Percentiles rank a stretch among this genome's conserved stretches.
Conservation (phyloP, 2,329 filamentous ascomycete species). For the Penicillium expansum region DNA sequence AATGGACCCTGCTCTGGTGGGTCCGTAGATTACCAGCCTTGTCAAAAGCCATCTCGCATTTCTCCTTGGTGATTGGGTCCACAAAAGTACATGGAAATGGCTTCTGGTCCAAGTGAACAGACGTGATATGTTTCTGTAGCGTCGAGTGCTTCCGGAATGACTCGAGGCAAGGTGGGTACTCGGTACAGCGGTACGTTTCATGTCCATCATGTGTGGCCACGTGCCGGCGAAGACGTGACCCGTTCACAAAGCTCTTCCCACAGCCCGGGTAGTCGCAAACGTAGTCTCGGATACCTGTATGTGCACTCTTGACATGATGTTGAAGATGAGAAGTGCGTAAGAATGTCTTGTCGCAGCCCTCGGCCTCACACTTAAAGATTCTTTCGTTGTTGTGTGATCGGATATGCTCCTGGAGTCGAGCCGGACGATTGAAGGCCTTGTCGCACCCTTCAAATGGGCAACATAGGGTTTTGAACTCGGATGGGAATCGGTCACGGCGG, state of each 20-base stretch:
- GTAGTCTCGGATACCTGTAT: conserved; percentile 68
- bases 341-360: conserved; percentile 77
- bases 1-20: conserved; percentile 70
- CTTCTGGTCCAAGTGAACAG: conserved; percentile 68
- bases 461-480: conserved; percentile 70
- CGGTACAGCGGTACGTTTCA: conserved; percentile 71
- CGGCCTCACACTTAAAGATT: conserved; percentile 68
- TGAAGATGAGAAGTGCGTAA: conserved; percentile 81
- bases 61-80: conserved; percentile 51
- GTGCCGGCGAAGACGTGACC: conserved; percentile 73
- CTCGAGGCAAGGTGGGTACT: conserved; percentile 67
- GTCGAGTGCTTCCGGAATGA: conserved; percentile 86
- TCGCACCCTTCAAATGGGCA: conserved; percentile 72
- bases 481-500: conserved; percentile 48
- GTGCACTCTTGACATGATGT: conserved; percentile 79
- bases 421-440: conserved; percentile 85
- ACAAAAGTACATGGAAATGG: conserved; percentile 68
- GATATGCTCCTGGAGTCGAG: conserved; percentile 73
- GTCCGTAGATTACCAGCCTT: conserved; percentile 67
- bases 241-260: conserved; percentile 76
- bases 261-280: conserved; percentile 71
- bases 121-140: conserved; percentile 75
- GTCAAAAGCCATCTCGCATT: conserved; percentile 70
- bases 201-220: conserved; percentile 73
- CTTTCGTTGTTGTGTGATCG: conserved; percentile 83